Percentiles rank a stretch among this genome's conserved stretches.
These are phyloP conservation scores for Phaeophleospora eucalypticola DNA, from an alignment of 2,329 filamentous ascomycete species.

Conservation along the genomic window DNA sequence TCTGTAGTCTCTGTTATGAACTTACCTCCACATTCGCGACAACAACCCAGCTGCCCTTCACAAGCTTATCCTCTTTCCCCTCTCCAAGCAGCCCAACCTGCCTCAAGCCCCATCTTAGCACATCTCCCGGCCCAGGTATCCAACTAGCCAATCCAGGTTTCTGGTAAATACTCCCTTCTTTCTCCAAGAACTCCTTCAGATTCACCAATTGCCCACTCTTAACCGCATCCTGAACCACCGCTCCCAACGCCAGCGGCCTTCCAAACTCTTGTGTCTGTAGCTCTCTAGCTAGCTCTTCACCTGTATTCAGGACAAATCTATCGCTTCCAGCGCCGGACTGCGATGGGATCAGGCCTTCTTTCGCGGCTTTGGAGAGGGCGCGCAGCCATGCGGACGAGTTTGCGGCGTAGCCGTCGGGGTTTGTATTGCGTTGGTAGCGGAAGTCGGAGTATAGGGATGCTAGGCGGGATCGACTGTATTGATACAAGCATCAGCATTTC, in stretches of 20 bases:
- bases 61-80: constrained; percentile 50
- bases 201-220: constrained; percentile 66
- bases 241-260: constrained; percentile 72
- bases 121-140: constrained; percentile 56
- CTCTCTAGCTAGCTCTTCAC: constrained; percentile 62
- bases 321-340: constrained; percentile 36
- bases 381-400: constrained; percentile 77
- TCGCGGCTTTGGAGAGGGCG: constrained; percentile 65
- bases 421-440: constrained; percentile 65
- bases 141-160: constrained; percentile 58
- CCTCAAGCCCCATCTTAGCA: constrained; percentile 70
- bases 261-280: constrained; percentile 77
- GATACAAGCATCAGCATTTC: constrained; percentile 9
- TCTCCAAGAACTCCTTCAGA: constrained; percentile 61
- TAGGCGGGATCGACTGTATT: constrained; percentile 61
- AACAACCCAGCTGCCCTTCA: constrained; percentile 62
- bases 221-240: constrained; percentile 73
- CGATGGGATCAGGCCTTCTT: constrained; percentile 56
- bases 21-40: constrained; percentile 57
- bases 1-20: neutral
- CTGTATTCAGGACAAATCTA: constrained; percentile 49
- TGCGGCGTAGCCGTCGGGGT: constrained; percentile 79
- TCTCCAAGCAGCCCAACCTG: constrained; percentile 50
- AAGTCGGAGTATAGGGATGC: constrained; percentile 90
- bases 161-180: constrained; percentile 67